Evolutionary conservation across 306 rosid genomes (phyloP), one percentile per base, ranked within the genome.

Genomic region (Rubus idaeus): DNA sequence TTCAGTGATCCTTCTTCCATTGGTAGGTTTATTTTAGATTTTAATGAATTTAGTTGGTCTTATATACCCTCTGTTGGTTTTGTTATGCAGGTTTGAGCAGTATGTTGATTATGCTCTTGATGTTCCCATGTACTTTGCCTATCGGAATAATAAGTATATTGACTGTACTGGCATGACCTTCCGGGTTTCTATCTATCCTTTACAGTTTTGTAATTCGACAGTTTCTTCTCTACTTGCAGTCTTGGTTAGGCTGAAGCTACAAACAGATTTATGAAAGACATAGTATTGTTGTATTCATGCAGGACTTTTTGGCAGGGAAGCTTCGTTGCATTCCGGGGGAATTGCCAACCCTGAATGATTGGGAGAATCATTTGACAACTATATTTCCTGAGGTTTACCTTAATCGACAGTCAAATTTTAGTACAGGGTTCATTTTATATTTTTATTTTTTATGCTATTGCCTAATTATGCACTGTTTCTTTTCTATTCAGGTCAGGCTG

Each of bases 331-430:
- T 91, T 82, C 97, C 96, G 51, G 98, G 98, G 74, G 98, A 96
- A 86, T 84, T 90, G 66, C 99, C 99, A 68, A 96, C 90, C 44
- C 92, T 96, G 23, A 87, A 91, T 60, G 99, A 96, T 81, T 96
- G 98, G 99, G 99, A 96, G 84, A 96, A 92, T 89, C 99, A 96
- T 82, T 87, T 96, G 85, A 92, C 99, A 45, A 96, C 99, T 42
- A 86, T 96, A 83, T 92, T 89, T 85, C 98, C 98, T 3, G 99
- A 96, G 97, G 99, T 96, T 80, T 80, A 68, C 70, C 30, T 61
- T 4, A 66, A 16, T 58, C 23, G 45, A 61, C 39, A 61, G 40
- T 61, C 60, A 74, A 74, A 61, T 35, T 40, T 13, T 65, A 65
- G 5, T 18, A 16, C 49, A 8, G 3, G 23, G 6, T 3, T 40